Evolutionary conservation across 352 stramenopile genomes (phyloP), one percentile per base, ranked within the genome.

Genomic region (Pythium coloratum): DNA sequence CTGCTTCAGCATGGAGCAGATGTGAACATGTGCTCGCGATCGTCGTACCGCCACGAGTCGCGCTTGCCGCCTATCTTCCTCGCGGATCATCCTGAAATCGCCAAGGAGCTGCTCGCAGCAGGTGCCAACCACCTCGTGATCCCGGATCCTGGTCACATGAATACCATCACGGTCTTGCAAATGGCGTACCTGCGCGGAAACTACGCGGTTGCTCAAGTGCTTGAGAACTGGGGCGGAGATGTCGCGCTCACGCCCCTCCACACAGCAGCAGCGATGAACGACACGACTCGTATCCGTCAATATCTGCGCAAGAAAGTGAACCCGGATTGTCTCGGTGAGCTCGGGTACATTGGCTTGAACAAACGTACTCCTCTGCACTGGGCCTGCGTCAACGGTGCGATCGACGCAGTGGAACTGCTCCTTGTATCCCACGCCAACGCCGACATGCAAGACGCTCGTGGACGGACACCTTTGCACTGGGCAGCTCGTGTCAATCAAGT

Each of bases 81-180:
- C 0, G 87, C 84, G 3, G 87, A 95, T 33, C 85, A 93, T 36
- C 87, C 87, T 0, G 84, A 94, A 44, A 92, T 95, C 49, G 81
- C 88, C 16, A 82, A 88, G 36, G 82, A 87, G 13, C 49, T 94
- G 55, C 72, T 95, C 3, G 69, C 75, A 7, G 75, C 81, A 26
- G 78, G 87, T 7, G 87, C 85, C 1, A 93, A 95, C 59, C 83
- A 91, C 56, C 74, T 95, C 6, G 84, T 84, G 14, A 91, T 95
- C 47, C 87, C 87, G 0, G 85, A 93, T 62, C 82, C 87, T 13
- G 87, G 87, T 8, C 86, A 91, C 50, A 89, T 90, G 77, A 95
- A 95, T 59, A 93, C 84, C n/a, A 85, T 95, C 54, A 92, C 87
- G 2, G 87, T 91, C 36, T 71, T 95, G 3, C 84, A 95, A 61